Evolutionary conservation across 164 flowering plant genomes (phyloP).

Genomic region (Vitis amurensis): DNA sequence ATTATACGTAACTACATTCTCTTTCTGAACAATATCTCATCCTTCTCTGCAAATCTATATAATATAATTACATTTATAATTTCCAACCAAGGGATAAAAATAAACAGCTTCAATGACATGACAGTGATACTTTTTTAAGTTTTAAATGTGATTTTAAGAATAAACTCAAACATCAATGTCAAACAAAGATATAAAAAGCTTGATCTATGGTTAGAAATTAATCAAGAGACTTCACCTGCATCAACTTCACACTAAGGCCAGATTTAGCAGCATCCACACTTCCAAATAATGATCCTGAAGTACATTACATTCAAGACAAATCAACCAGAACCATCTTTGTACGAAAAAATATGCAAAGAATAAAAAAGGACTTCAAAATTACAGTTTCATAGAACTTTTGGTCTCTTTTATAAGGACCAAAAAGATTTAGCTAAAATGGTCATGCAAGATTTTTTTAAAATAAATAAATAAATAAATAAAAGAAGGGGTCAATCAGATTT

Average conservation of each 20-base stretch:
- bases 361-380: background rate
- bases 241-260: constrained; percentile 64
- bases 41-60: no score
- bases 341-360: background rate
- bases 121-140: no score
- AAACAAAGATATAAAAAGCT: background rate
- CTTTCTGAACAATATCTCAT: no score
- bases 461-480: background rate
- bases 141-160: background rate
- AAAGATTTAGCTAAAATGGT: no score
- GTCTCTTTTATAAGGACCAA: no score
- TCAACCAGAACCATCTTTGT: background rate
- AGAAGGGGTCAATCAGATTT: background rate
- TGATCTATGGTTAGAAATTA: background rate
- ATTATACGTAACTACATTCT: no score
- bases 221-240: constrained; percentile 72
- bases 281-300: constrained; percentile 84
- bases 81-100: no score
- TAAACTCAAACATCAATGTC: background rate
- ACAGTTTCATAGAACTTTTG: background rate
- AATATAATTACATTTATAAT: no score
- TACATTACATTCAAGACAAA: constrained; percentile 7
- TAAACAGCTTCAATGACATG: no score
- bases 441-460: no score
- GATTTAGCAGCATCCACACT: constrained; percentile 62